Percentiles rank a stretch among this genome's conserved stretches.
Evolutionary conservation across 768 basidiomycete species (phyloP).

Genomic region (Boletellus ananas): DNA sequence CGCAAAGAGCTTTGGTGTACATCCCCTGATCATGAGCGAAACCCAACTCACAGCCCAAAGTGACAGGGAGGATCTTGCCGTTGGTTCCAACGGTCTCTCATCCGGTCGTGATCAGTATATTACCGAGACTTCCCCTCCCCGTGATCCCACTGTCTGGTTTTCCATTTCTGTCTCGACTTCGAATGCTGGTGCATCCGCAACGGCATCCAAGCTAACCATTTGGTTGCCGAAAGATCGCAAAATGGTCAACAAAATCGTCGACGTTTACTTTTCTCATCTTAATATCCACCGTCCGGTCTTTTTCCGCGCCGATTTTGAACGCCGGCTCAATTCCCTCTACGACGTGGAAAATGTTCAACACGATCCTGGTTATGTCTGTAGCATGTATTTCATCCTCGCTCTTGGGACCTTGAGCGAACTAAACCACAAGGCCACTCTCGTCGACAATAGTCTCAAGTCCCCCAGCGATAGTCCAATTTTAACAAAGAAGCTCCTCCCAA

Average conservation of each 20-base stretch:
- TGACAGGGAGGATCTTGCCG: constrained; percentile 73
- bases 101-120: constrained; percentile 65
- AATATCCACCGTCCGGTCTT: constrained; percentile 80
- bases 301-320: constrained; percentile 63
- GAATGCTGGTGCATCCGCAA: constrained; percentile 24
- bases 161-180: constrained; percentile 50
- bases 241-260: constrained; percentile 57
- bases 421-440: constrained; percentile 61
- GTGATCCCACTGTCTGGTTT: constrained; percentile 61
- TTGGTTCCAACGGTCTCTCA: constrained; percentile 66
- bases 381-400: constrained; percentile 72
- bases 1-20: constrained; percentile 77
- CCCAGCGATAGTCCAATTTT: constrained; percentile 33
- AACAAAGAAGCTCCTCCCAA: constrained; percentile 55
- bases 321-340: constrained; percentile 63
- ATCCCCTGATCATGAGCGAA: constrained; percentile 63
- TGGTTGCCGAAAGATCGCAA: constrained; percentile 78
- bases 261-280: constrained; percentile 73
- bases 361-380: constrained; percentile 78
- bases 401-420: constrained; percentile 81
- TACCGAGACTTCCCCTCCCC: constrained; percentile 52
- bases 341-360: constrained; percentile 47
- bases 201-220: constrained; percentile 36
- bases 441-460: constrained; percentile 43
- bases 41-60: constrained; percentile 48